Percentiles rank a stretch among this genome's conserved stretches.
These are phyloP conservation scores for Neurospora sp. DNA, from an alignment of 2,329 filamentous ascomycete genomes.

Conservation along the genomic window DNA sequence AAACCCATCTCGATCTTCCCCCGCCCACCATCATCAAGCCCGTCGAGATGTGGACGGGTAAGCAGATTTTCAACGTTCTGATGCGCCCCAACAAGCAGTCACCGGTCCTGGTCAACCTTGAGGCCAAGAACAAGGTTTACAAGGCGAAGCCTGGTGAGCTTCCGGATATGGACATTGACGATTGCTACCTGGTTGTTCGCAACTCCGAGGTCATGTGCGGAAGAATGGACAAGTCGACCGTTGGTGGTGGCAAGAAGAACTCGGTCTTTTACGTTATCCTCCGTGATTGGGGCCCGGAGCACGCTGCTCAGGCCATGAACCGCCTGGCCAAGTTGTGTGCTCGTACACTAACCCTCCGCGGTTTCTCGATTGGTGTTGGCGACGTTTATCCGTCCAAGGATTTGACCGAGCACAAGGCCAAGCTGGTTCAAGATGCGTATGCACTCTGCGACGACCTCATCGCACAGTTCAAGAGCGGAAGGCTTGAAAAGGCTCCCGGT, in stretches of 20 bases:
- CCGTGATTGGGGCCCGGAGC: conserved; percentile 84
- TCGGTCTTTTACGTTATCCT: conserved; percentile 96
- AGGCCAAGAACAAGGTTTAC: conserved; percentile 84
- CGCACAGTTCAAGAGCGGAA: conserved; percentile 66
- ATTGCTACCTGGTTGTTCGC: conserved; percentile 84
- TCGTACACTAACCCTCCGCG: conserved; percentile 76
- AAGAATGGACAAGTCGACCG: conserved; percentile 93
- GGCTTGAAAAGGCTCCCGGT: conserved; percentile 75
- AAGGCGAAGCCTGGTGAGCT: conserved; percentile 44
- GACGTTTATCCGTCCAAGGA: conserved; percentile 78
- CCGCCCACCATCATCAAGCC: conserved; percentile 82
- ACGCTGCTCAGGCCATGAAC: conserved; percentile 88
- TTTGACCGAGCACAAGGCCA: conserved; percentile 63
- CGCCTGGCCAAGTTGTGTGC: conserved; percentile 84
- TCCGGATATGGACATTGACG: conserved; percentile 73
- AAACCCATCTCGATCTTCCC: conserved; percentile 72
- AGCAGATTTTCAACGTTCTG: conserved; percentile 88
- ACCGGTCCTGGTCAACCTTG: conserved; percentile 78
- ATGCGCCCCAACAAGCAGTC: conserved; percentile 83
- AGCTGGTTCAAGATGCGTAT: conserved; percentile 70
- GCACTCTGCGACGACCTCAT: conserved; percentile 76
- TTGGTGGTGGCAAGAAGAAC: conserved; percentile 96
- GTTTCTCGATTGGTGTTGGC: conserved; percentile 92
- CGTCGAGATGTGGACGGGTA: conserved; percentile 85
- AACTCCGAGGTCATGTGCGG: conserved; percentile 98